Evolutionary conservation across 306 rosid genomes (phyloP), one percentile per base, ranked within the genome.

Genomic region (Quercus alba): DNA sequence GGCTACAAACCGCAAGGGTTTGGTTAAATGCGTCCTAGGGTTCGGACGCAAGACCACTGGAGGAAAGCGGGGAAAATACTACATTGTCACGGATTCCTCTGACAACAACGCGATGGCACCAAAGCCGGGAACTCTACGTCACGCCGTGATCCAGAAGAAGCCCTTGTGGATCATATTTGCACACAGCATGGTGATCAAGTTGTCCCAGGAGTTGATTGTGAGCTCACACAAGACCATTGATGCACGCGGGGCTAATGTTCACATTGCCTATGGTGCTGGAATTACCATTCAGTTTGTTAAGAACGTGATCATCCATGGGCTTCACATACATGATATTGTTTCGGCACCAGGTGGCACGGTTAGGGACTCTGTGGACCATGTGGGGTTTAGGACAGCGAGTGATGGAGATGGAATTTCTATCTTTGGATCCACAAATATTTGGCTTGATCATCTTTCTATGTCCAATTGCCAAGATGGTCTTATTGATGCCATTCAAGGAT

Each of bases 361-460:
- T n/a, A 81, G 97, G 55, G 95, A 92, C 73, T 55, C 91, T 0
- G 15, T 5, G 5, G 41, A 87, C 52, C 98, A 94, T 25, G 2
- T 84, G 1, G 97, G 97, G 4, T 0, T 66, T 3, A 78, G 99
- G 61, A 87, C 92, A 0, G 72, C 38, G 10, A 85, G 91, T 17
- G 97, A 94, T 30, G 99, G 99, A 0, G 99, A 94, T 31, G 99
- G 94, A 13, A 38, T 94, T 67, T 85, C 95, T 7, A 17, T 94
- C 35, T 94, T 85, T 2, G 91, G 92, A 1, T 81, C 97, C 19
- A 76, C 92, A 4, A 83, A 93, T 87, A 64, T 94, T 54, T 94
- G 99, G 97, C 78, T 93, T 2, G 99, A 94, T 61, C 99, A 91
- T 31, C 49, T 94, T 20, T 94, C 99, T 1, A 75, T 94, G 86